A percentile compares a stretch with the other conserved stretches of the same genome.
Evolutionary conservation across 1,284 basidiomycete genomes (phyloP).

Genomic region (Ganoderma lingzhi): DNA sequence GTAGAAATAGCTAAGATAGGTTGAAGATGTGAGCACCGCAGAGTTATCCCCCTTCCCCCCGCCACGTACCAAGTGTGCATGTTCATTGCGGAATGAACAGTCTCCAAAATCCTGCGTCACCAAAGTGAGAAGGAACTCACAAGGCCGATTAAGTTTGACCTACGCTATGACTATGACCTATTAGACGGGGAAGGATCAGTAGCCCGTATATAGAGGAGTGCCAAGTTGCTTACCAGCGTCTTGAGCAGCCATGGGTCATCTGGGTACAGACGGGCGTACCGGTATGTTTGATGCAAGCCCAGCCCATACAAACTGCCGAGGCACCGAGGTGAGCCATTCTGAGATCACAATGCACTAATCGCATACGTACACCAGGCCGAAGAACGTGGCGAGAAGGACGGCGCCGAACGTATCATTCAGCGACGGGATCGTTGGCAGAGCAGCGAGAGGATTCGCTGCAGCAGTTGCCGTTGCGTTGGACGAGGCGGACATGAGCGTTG

Average conservation of each 20-base stretch:
- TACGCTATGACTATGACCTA: neutral
- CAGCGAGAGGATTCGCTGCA: neutral
- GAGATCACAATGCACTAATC: too few species aligned
- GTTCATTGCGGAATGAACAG: neutral
- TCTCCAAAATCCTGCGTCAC: slow-evolving; percentile 2
- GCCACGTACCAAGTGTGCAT: slow-evolving; percentile 8
- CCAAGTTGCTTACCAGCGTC: neutral
- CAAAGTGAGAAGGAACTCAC: too few species aligned
- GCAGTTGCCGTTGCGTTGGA: neutral
- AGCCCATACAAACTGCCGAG: slow-evolving; percentile 6
- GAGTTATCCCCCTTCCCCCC: too few species aligned
- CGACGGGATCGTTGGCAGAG: neutral
- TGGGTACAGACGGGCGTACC: neutral
- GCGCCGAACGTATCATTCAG: slow-evolving; percentile 13
- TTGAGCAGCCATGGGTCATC: neutral
- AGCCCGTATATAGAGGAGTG: too few species aligned
- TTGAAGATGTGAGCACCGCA: neutral
- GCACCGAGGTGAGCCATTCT: too few species aligned
- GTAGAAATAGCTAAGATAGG: slow-evolving; percentile 5
- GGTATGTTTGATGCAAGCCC: neutral
- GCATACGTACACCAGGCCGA: slow-evolving; percentile 7
- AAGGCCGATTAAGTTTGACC: too few species aligned
- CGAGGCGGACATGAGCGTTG: neutral
- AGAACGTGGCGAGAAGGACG: slow-evolving; percentile 9
- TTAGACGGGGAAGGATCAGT: neutral